Percentiles rank a stretch among this genome's conserved stretches.
These are phyloP conservation scores for Fraxinus sp. DNA, from an alignment of 305 asterid species.

Conservation along the genomic window DNA sequence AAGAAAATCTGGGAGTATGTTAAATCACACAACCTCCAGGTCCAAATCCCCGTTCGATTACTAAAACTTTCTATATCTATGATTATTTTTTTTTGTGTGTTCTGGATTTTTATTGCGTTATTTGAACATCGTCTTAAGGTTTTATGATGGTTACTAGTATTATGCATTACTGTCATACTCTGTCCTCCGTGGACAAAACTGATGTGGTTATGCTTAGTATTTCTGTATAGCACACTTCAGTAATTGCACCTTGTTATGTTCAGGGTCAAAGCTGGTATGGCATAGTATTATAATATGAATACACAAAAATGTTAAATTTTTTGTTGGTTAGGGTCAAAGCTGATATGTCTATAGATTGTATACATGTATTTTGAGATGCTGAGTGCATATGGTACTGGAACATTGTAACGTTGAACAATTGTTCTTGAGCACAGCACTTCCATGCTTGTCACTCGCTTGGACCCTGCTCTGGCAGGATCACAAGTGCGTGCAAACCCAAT, in stretches of 20 bases:
- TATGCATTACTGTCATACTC: background rate
- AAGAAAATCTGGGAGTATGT: slow-evolving; percentile 57
- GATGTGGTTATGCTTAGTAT: background rate
- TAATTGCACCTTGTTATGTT: background rate
- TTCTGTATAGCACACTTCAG: background rate
- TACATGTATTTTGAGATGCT: background rate
- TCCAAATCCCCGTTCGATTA: background rate
- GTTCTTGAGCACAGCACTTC: background rate
- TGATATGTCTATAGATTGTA: background rate
- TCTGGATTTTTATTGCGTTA: background rate
- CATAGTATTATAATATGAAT: background rate
- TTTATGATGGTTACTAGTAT: background rate
- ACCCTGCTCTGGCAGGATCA: background rate
- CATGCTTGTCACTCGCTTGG: background rate
- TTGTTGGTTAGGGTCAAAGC: too few relatives aligned
- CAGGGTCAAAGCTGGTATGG: background rate
- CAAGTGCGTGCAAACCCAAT: background rate
- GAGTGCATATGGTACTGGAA: background rate
- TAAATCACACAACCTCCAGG: slow-evolving; percentile 54
- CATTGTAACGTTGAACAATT: background rate
- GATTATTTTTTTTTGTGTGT: background rate
- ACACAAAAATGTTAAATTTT: background rate
- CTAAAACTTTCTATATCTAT: background rate
- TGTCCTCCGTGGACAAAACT: background rate
- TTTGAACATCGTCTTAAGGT: background rate